Conservation (phyloP, 106 monocot species). For the Acorus gramineus region DNA sequence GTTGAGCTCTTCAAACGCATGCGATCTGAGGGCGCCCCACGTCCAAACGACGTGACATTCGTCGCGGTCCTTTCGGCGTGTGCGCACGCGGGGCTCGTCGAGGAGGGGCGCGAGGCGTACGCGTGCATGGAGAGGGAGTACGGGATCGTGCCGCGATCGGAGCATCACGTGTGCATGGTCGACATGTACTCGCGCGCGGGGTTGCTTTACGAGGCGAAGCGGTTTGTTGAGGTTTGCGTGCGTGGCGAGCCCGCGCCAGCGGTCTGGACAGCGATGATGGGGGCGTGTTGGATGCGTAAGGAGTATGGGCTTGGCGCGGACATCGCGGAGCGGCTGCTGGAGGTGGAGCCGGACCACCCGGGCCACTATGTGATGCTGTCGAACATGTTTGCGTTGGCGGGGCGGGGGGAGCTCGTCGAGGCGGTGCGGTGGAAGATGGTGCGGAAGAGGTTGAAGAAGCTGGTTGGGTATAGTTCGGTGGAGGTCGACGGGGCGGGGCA, state of each 20-base stretch:
- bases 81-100: constrained; percentile 46
- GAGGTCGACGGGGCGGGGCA: constrained; percentile 26
- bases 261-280: constrained; percentile 50
- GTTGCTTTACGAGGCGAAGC: constrained; percentile 25
- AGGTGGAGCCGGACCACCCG: constrained; percentile 38
- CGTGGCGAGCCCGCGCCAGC: constrained; percentile 31
- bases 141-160: constrained; percentile 24
- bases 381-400: constrained; percentile 39
- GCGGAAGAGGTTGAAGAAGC: constrained; percentile 34
- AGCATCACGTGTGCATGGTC: constrained; percentile 58
- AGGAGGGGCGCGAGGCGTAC: constrained; percentile 27
- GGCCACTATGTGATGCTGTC: constrained; percentile 50
- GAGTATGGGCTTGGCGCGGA: constrained; percentile 33
- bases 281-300: constrained; percentile 54
- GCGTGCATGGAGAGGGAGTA: constrained; percentile 33
- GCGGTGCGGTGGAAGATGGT: constrained; percentile 34
- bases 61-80: constrained; percentile 48
- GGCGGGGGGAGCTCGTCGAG: constrained; percentile 39
- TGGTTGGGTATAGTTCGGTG: constrained; percentile 40
- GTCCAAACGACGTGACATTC: constrained; percentile 44
- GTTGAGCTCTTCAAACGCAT: constrained; percentile 34
- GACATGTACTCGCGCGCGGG: constrained; percentile 59
- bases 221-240: constrained; percentile 20
- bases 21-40: constrained; percentile 9
- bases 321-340: constrained; percentile 30